phyloP scores from a whole-genome alignment of 1,139 yeast species.

The Yamadazyma pseudoaaseri region DNA sequence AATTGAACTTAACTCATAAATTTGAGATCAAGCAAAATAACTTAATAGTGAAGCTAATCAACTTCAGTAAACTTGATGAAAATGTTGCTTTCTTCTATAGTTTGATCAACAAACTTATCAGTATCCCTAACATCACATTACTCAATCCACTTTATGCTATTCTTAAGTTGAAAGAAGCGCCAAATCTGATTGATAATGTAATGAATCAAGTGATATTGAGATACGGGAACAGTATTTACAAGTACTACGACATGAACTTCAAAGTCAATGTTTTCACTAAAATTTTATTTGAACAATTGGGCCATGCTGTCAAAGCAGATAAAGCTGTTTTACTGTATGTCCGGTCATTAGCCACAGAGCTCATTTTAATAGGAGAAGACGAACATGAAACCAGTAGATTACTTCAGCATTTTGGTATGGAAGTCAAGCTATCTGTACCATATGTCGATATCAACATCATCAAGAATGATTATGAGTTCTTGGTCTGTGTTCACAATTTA shows the following conservation, averaged over 20 bases:
- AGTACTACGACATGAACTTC: conserved; percentile 69
- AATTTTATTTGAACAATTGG: conserved; percentile 70
- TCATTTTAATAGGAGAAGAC: conserved; percentile 57
- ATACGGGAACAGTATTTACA: conserved; percentile 70
- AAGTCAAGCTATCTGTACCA: conserved; percentile 3
- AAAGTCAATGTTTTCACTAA: conserved; percentile 64
- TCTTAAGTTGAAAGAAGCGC: conserved; percentile 8
- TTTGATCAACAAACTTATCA: conserved; percentile 15
- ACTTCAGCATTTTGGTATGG: conserved; percentile 9
- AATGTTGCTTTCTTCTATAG: conserved; percentile 26
- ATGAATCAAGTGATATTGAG: conserved; percentile 76
- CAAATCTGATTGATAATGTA: conserved; percentile 45
- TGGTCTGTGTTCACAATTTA: conserved; percentile 9
- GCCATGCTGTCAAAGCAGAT: conserved; percentile 8
- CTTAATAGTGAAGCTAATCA: conserved; percentile 57
- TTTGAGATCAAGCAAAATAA: conserved; percentile 38
- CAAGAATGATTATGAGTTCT: conserved; percentile 15
- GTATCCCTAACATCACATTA: conserved; percentile 9
- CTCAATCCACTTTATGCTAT: conserved; percentile 14
- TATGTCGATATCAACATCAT: conserved; percentile 8
- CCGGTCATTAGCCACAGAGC: conserved; percentile 38
- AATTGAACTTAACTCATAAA: conserved; percentile 34
- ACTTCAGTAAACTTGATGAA: conserved; percentile 33
- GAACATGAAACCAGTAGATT: conserved; percentile 14
- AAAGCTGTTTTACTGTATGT: conserved; percentile 50